A percentile compares a stretch with the other conserved stretches of the same genome.
Evolutionary conservation across 1,284 basidiomycete genomes (phyloP).

Genomic region (Laetiporus sulphureus): DNA sequence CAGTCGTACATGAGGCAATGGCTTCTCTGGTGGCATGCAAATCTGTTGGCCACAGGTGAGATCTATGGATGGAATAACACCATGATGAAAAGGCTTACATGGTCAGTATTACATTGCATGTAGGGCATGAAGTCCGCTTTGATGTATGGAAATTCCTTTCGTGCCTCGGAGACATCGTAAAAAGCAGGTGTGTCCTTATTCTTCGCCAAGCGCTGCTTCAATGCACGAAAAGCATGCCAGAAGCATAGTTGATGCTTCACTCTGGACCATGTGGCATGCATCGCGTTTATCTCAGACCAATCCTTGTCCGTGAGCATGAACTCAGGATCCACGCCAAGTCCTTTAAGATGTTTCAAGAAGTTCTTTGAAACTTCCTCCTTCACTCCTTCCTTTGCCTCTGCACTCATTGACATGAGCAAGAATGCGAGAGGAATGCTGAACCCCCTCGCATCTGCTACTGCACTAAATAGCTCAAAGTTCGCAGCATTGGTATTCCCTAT

Average conservation of each 20-base stretch:
- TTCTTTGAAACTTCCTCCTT: conserved; percentile 6
- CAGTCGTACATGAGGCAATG: conserved; percentile 1
- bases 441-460: conserved; percentile 12
- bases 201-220: conserved; percentile 11
- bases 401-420: conserved; percentile 7
- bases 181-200: conserved; percentile 6
- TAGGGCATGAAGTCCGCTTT: conserved; percentile 9
- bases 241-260: conserved; percentile 16
- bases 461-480: conserved; percentile 13
- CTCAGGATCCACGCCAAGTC: conserved; percentile 9
- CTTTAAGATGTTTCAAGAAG: conserved; percentile 8
- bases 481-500: conserved; percentile 12
- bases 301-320: conserved; percentile 15
- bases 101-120: conserved; percentile 3
- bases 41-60: too few relatives aligned
- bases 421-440: conserved; percentile 13
- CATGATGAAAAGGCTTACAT: too few relatives aligned
- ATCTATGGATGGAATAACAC: too few relatives aligned
- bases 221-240: conserved; percentile 14
- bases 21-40: conserved; percentile 2
- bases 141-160: conserved; percentile 10
- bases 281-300: conserved; percentile 17
- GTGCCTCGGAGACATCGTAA: conserved; percentile 6
- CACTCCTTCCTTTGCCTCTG: conserved; percentile 5
- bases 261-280: conserved; percentile 7